Conservation (phyloP, 129 eudicot genomes). For the Flaveria robusta region DNA sequence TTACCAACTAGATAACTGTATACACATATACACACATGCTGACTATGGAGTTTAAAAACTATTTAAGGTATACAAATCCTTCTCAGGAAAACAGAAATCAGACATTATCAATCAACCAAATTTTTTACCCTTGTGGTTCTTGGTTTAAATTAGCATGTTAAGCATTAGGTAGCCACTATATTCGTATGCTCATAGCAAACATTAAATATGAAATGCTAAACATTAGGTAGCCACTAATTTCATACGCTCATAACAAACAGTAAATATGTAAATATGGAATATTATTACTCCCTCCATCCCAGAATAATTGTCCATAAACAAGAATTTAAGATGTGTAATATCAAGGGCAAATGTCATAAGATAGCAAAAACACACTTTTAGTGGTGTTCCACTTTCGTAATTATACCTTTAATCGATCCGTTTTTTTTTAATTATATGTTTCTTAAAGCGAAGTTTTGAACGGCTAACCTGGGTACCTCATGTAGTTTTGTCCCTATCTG, state of each 20-base stretch:
- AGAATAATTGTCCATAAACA: neutral
- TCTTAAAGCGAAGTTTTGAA: neutral
- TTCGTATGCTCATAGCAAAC: too few species aligned
- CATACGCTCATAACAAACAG: too few species aligned
- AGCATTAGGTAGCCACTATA: neutral
- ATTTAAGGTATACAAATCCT: neutral
- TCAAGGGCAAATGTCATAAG: neutral
- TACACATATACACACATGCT: neutral
- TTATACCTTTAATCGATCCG: neutral
- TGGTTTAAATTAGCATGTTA: neutral
- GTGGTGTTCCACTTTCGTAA: neutral
- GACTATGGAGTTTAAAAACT: neutral
- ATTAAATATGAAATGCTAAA: too few species aligned
- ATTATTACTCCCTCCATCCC: neutral
- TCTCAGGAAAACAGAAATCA: neutral
- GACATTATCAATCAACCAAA: constrained; percentile 9
- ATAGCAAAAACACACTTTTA: neutral
- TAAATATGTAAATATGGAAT: too few species aligned
- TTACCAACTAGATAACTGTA: neutral
- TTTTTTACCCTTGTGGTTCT: neutral
- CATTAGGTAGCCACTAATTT: too few species aligned
- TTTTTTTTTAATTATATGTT: neutral
- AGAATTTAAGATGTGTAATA: neutral
- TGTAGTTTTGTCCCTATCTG: neutral
- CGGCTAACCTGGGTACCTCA: neutral